Conservation (phyloP, 192 early-diverging fungal species). For the Coemansia sp. region DNA sequence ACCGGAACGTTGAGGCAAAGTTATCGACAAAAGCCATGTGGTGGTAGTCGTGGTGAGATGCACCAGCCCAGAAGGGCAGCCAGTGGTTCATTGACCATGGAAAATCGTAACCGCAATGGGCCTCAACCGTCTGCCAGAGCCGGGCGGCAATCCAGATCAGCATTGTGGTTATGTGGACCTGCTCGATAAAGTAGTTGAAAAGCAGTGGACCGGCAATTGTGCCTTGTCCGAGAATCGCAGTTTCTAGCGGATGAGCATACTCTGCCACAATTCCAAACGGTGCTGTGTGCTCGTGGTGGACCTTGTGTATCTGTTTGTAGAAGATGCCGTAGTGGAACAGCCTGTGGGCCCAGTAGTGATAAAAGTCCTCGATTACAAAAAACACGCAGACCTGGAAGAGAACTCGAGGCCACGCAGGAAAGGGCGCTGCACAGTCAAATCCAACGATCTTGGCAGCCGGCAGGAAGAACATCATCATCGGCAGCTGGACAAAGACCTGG, state of each 20-base stretch:
- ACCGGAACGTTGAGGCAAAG: slow-evolving; percentile 78
- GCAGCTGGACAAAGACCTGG: slow-evolving; percentile 68
- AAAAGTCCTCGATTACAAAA: slow-evolving; percentile 68
- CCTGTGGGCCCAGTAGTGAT: slow-evolving; percentile 74
- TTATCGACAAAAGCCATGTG: slow-evolving; percentile 66
- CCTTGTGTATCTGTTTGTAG: slow-evolving; percentile 80
- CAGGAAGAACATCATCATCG: slow-evolving; percentile 68
- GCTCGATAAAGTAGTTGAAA: slow-evolving; percentile 58
- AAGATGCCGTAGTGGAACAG: slow-evolving; percentile 65
- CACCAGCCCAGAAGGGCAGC: slow-evolving; percentile 83
- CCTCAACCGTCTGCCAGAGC: slow-evolving; percentile 65
- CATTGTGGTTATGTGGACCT: slow-evolving; percentile 69
- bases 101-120: slow-evolving; percentile 77
- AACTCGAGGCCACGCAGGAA: slow-evolving; percentile 60
- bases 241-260: slow-evolving; percentile 74
- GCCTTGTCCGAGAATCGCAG: slow-evolving; percentile 65
- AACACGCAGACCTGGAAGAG: slow-evolving; percentile 59
- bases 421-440: slow-evolving; percentile 65
- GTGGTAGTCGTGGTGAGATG: slow-evolving; percentile 77
- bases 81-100: slow-evolving; percentile 85
- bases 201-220: slow-evolving; percentile 61
- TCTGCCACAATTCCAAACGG: slow-evolving; percentile 74
- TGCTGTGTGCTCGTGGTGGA: slow-evolving; percentile 73
- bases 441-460: slow-evolving; percentile 62
- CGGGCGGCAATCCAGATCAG: slow-evolving; percentile 69